Conservation (phyloP, 805 yeast species). For the Candida dendrica region DNA sequence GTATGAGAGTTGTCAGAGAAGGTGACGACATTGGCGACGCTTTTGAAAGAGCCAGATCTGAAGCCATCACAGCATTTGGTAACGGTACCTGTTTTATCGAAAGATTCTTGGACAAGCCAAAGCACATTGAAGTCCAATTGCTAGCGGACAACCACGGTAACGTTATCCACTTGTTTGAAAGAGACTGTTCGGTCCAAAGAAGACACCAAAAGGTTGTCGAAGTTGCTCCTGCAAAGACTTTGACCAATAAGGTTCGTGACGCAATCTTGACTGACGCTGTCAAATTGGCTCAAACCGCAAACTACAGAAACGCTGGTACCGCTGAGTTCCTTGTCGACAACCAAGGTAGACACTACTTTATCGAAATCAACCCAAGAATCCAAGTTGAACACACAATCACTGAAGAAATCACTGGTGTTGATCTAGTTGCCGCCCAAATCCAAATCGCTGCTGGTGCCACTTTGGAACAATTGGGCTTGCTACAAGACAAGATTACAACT, state of each 20-base stretch:
- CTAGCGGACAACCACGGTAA: conserved; percentile 92
- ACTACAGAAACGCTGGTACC: conserved; percentile 96
- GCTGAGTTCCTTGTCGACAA: conserved; percentile 94
- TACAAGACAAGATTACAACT: conserved; percentile 91
- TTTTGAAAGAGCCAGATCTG: conserved; percentile 86
- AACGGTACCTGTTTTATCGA: conserved; percentile 98
- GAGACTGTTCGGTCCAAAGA: conserved; percentile 99
- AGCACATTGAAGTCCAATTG: conserved; percentile 95
- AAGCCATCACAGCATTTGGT: conserved; percentile 94
- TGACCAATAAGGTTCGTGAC: conserved; percentile 78
- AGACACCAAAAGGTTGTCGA: conserved; percentile 99
- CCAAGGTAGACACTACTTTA: conserved; percentile 92
- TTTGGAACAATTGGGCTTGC: conserved; percentile 79
- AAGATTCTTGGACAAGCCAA: conserved; percentile 90
- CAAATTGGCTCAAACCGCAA: conserved; percentile 77
- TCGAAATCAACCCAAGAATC: conserved; percentile 96
- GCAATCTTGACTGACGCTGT: conserved; percentile 94
- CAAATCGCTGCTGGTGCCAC: conserved; percentile 99
- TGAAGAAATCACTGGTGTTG: conserved; percentile 97
- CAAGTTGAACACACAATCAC: conserved; percentile 99
- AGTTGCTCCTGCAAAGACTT: conserved; percentile 93
- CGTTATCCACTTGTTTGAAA: conserved; percentile 90
- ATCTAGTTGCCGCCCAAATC: conserved; percentile 95
- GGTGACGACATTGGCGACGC: conserved; percentile 93
- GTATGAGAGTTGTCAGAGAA: conserved; percentile 98